Percentiles rank a stretch among this genome's conserved stretches.
Evolutionary conservation across 2,329 filamentous ascomycete genomes (phyloP).

Genomic region (Orbilia brochopaga): DNA sequence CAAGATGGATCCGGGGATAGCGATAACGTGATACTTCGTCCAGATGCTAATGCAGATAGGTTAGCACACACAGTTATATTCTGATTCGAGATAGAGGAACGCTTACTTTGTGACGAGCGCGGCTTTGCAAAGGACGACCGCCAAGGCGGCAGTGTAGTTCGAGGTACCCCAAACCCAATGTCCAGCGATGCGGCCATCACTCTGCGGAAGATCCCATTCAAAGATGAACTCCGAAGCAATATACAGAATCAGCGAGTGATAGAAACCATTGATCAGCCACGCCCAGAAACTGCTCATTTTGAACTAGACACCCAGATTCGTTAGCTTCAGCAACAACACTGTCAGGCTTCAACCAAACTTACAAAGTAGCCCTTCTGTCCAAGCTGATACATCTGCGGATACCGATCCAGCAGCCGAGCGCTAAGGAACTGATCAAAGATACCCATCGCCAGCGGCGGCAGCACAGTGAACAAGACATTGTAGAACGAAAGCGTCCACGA

Average conservation of each 20-base stretch:
- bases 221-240: constrained; percentile 82
- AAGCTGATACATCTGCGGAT: constrained; percentile 92
- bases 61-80: background rate
- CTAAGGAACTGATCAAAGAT: constrained; percentile 98
- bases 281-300: constrained; percentile 87
- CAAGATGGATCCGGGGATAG: constrained; percentile 89
- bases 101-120: constrained; percentile 79
- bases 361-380: constrained; percentile 86
- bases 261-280: constrained; percentile 82
- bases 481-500: constrained; percentile 99
- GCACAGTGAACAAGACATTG: constrained; percentile 96
- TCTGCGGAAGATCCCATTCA: constrained; percentile 76
- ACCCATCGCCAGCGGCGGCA: constrained; percentile 90
- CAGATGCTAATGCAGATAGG: constrained; percentile 67
- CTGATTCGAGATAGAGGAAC: background rate
- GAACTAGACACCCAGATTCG: constrained; percentile 63
- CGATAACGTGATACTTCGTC: constrained; percentile 97
- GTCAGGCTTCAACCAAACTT: constrained; percentile 24
- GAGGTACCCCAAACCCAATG: constrained; percentile 98
- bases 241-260: constrained; percentile 90
- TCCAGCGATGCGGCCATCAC: constrained; percentile 80
- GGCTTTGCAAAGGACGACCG: constrained; percentile 92
- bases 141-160: constrained; percentile 91
- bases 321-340: constrained; percentile 12
- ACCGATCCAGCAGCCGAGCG: constrained; percentile 87